Conservation (phyloP, 768 basidiomycete genomes). For the Leccinum rimulosum region DNA sequence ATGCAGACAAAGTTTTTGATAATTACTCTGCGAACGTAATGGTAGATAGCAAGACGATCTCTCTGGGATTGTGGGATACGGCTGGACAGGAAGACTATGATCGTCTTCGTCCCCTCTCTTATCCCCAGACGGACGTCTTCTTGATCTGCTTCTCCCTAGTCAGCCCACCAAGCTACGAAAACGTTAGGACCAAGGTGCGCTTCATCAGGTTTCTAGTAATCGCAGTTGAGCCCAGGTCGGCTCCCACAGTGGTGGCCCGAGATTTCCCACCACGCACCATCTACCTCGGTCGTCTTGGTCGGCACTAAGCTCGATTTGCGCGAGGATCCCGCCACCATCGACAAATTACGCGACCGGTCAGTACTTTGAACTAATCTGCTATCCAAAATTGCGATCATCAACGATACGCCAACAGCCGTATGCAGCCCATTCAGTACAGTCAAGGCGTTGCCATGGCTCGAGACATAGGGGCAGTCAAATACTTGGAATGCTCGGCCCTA, state of each 20-base stretch:
- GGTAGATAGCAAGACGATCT: constrained; percentile 98
- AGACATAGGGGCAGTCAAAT: constrained; percentile 95
- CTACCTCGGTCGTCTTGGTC: constrained; percentile 89
- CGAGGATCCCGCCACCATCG: constrained; percentile 89
- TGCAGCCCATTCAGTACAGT: constrained; percentile 90
- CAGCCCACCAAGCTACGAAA: constrained; percentile 97
- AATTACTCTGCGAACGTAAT: constrained; percentile 99
- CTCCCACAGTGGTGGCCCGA: constrained; percentile 85
- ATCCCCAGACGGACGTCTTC: constrained; percentile 99
- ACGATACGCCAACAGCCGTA: constrained; percentile 54
- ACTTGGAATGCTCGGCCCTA: constrained; percentile 92
- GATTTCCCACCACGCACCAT: constrained; percentile 95
- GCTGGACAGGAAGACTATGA: constrained; percentile 99
- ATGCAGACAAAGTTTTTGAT: constrained; percentile 74
- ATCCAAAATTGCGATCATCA: constrained; percentile 9
- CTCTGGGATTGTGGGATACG: constrained; percentile 99
- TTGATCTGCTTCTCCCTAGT: constrained; percentile 99
- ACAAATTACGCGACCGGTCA: constrained; percentile 89
- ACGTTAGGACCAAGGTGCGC: constrained; percentile 93
- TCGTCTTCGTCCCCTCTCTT: constrained; percentile 94
- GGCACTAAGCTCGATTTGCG: constrained; percentile 98
- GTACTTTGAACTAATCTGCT: constrained; percentile 17
- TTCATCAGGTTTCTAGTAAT: background rate
- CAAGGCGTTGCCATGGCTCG: constrained; percentile 89
- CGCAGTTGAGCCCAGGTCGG: constrained; percentile 6